Evolutionary conservation across 202 grass and related monocot species (phyloP).

Genomic region (Alloteropsis angusta): DNA sequence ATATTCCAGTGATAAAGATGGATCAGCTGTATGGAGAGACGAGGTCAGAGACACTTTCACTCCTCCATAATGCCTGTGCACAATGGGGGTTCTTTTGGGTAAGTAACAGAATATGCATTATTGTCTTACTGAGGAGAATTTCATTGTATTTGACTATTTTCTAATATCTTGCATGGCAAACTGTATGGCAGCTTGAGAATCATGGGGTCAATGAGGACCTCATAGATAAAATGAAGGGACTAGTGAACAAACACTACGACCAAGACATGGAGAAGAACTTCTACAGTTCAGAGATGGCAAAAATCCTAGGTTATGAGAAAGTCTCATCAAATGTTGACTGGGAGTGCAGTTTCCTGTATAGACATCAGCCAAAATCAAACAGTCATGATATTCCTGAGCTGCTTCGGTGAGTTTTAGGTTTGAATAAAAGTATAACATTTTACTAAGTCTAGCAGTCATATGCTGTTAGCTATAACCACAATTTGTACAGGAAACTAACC

Average conservation of each 20-base stretch:
- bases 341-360: constrained; percentile 62
- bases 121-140: neutral
- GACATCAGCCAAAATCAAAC: constrained; percentile 50
- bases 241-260: constrained; percentile 48
- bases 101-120: constrained; percentile 18
- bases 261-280: constrained; percentile 42
- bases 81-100: constrained; percentile 72
- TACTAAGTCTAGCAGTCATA: neutral
- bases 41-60: constrained; percentile 35
- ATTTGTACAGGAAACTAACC: constrained; percentile 7
- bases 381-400: constrained; percentile 42
- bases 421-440: neutral
- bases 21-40: constrained; percentile 31
- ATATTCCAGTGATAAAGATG: constrained; percentile 54
- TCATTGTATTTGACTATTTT: constrained; percentile 6
- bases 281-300: constrained; percentile 35
- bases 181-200: constrained; percentile 42
- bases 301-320: constrained; percentile 20
- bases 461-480: neutral
- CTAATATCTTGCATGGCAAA: constrained; percentile 6
- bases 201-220: constrained; percentile 38
- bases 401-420: constrained; percentile 33
- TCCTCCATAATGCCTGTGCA: constrained; percentile 51
- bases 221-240: constrained; percentile 34
- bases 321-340: constrained; percentile 41